These are phyloP conservation scores for Suillus spraguei DNA, from an alignment of 768 basidiomycete species.

Conservation along the genomic window DNA sequence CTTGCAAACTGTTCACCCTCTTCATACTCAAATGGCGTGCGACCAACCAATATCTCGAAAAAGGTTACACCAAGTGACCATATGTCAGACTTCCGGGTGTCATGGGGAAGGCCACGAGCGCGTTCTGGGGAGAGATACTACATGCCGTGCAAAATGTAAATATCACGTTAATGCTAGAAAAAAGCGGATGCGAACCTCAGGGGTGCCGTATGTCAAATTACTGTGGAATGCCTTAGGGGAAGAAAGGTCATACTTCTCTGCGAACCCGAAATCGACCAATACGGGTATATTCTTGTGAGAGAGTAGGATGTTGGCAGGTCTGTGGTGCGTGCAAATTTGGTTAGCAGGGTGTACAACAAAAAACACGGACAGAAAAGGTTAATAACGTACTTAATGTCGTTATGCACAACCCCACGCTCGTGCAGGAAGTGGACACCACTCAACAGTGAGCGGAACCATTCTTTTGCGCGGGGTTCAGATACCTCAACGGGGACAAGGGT, in stretches of 20 bases:
- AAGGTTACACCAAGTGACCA: constrained; percentile 90
- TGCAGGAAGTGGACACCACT: constrained; percentile 87
- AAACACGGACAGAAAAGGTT: not conserved
- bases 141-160: not conserved
- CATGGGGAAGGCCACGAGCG: constrained; percentile 84
- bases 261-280: constrained; percentile 96
- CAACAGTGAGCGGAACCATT: constrained; percentile 82
- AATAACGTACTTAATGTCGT: constrained; percentile 83
- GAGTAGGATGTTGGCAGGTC: constrained; percentile 92
- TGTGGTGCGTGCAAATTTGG: constrained; percentile 29
- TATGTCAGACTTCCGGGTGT: constrained; percentile 89
- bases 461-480: constrained; percentile 70
- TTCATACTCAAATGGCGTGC: constrained; percentile 88
- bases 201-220: constrained; percentile 87
- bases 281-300: constrained; percentile 79
- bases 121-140: constrained; percentile 94
- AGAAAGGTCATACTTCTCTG: constrained; percentile 76
- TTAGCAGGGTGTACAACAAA: not conserved
- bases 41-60: constrained; percentile 90
- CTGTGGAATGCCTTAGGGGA: constrained; percentile 75
- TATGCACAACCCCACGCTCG: constrained; percentile 82
- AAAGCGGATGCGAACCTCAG: constrained; percentile 58
- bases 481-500: constrained; percentile 88
- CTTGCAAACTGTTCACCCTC: constrained; percentile 79
- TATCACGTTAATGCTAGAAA: not conserved